Base-by-base conservation (phyloP, 1,284 basidiomycete species). In the Ustilago crameri region DNA sequence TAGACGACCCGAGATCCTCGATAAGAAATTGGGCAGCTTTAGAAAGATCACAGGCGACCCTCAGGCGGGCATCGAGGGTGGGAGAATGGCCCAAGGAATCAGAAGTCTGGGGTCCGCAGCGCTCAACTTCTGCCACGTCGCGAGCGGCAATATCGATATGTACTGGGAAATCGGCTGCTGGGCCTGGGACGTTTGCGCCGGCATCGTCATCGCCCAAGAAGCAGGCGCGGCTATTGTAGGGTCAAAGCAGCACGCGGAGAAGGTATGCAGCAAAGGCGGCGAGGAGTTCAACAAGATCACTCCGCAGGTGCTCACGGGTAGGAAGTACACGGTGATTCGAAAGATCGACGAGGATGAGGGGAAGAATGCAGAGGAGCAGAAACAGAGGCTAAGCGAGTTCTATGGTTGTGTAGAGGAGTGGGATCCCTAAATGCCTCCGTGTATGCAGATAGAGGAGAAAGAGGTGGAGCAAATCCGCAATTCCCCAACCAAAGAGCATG, bases 181-280 rank as follows among this genome's bases (percentile, higher is more conserved):
- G 82, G 79, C 79, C 0, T 83, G 81, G 82, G 82, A 85, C 61
- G 84, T 78, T 1, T 82, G 90, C 86, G 90, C 95, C 0, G 95
- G 94, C 0, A 89, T 93, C n/a, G 90, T 95, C 66, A 95, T 98
- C 70, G 91, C 92, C 0, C 87, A 92, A 67, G 95, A 97, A 83
- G 92, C 95, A 49, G 80, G 61, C 27, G 76, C 46, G 15, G 68
- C 51, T 44, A 80, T 63, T 9, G 70, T 74, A 17, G 71, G 57
- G 60, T 73, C 53, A 23, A 64, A 63, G 53, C 48, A 15, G 20
- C 77, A 65, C 70, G 79, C 74, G 22, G 73, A 18, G 50, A 57
- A 64, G 50, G 77, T 45, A 15, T 88, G 88, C 30, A 89, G 90
- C 56, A 84, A 83, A 2, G 84, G 85, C 3, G 70, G 9, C 15